A percentile compares a stretch with the other conserved stretches of the same genome.
These are phyloP conservation scores for Hirsutella minnesotensis DNA, from an alignment of 2,329 filamentous ascomycete species.

Conservation along the genomic window DNA sequence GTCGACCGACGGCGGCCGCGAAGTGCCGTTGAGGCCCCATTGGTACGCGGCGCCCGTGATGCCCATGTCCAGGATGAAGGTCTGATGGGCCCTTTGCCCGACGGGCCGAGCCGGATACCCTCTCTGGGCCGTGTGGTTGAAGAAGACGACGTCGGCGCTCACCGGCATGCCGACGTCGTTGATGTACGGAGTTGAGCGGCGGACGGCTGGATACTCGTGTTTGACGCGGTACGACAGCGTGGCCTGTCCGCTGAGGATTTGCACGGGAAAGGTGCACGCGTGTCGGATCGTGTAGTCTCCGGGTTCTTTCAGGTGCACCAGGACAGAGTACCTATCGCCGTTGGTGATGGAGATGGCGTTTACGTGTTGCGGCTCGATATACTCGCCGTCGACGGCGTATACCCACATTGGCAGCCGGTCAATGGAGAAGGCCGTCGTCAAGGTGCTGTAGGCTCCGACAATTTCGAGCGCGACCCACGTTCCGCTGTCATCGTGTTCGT, in stretches of 20 bases:
- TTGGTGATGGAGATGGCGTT: slow-evolving; percentile 35
- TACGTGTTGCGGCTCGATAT: slow-evolving; percentile 38
- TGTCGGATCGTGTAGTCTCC: slow-evolving; percentile 42
- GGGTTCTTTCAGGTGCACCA: slow-evolving; percentile 20
- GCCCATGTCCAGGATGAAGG: slow-evolving; percentile 29
- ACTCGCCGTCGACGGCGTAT: slow-evolving; percentile 41
- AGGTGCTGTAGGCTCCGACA: slow-evolving; percentile 37
- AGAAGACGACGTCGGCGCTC: slow-evolving; percentile 27
- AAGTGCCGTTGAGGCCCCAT: slow-evolving; percentile 39
- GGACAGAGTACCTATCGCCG: slow-evolving; percentile 39
- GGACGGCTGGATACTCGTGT: slow-evolving; percentile 1
- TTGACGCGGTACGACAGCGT: slow-evolving; percentile 30
- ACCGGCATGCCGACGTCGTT: slow-evolving; percentile 33
- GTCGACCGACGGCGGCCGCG: background rate
- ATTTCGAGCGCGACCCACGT: slow-evolving; percentile 42
- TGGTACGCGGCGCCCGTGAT: slow-evolving; percentile 31
- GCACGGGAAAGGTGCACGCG: slow-evolving; percentile 25
- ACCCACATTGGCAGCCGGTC: slow-evolving; percentile 42
- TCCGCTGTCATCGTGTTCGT: slow-evolving; percentile 23
- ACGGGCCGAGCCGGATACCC: slow-evolving; percentile 36
- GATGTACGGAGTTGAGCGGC: slow-evolving; percentile 26
- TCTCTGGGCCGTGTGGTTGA: slow-evolving; percentile 28
- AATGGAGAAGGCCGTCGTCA: slow-evolving; percentile 32
- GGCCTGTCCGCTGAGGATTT: slow-evolving; percentile 37
- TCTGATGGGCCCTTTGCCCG: slow-evolving; percentile 29